A percentile compares a stretch with the other conserved stretches of the same genome.
Conservation (phyloP, 78 protist genomes). For the Dictyostelium intermedium region DNA sequence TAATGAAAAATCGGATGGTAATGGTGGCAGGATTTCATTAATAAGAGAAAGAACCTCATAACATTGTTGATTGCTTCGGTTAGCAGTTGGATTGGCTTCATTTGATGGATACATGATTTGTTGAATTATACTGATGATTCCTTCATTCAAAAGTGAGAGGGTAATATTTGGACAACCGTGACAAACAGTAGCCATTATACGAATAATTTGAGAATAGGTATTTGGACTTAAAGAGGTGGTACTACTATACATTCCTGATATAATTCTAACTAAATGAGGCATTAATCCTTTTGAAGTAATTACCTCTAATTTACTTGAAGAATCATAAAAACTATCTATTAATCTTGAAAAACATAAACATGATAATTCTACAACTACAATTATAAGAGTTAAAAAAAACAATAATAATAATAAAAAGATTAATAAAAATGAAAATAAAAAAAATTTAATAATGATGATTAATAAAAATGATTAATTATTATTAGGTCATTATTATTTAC, state of each 20-base stretch:
- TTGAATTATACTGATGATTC: conserved; percentile 44
- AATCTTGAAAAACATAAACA: conserved; percentile 78
- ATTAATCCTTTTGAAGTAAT: conserved; percentile 40
- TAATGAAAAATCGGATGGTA: conserved; percentile 50
- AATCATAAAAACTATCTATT: conserved; percentile 64
- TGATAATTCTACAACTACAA: conserved; percentile 50
- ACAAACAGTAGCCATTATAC: conserved; percentile 47
- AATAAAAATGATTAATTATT: not conserved
- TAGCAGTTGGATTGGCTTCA: not conserved
- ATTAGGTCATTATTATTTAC: too few relatives aligned
- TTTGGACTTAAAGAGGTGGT: conserved; percentile 39
- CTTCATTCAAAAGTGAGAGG: conserved; percentile 9
- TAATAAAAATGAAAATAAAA: not conserved
- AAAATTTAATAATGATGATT: not conserved
- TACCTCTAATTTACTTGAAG: conserved; percentile 18
- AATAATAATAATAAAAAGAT: not conserved
- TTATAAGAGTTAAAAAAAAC: not conserved
- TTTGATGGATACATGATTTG: not conserved
- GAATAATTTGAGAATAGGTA: conserved; percentile 65
- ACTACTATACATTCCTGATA: conserved; percentile 52
- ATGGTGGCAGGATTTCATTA: conserved; percentile 77
- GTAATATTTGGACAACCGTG: conserved; percentile 51
- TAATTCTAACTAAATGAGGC: conserved; percentile 35
- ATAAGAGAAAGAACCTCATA: conserved; percentile 64
- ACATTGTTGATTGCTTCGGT: conserved; percentile 54